Percentiles rank a stretch among this genome's conserved stretches.
Evolutionary conservation across 495 filamentous ascomycete species (phyloP).

Genomic region (Trichoderma virens): DNA sequence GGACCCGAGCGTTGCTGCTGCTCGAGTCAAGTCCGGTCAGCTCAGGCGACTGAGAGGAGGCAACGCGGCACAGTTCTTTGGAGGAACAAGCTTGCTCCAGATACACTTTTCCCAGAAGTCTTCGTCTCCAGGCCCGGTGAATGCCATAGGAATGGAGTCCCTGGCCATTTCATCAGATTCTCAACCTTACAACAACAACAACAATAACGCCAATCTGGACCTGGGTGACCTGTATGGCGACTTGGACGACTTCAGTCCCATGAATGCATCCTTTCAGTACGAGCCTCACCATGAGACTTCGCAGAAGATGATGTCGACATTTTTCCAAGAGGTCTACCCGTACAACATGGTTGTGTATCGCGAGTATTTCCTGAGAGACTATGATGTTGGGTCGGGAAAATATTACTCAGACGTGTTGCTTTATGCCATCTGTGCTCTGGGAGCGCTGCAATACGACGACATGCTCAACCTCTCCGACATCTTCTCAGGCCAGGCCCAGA

Average conservation of each 20-base stretch:
- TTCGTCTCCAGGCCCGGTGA: not conserved
- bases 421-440: constrained; percentile 27
- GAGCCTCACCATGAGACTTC: constrained; percentile 20
- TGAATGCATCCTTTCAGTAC: constrained; percentile 13
- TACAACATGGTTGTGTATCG: constrained; percentile 28
- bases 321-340: constrained; percentile 24
- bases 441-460: constrained; percentile 23
- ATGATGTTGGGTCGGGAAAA: constrained; percentile 21
- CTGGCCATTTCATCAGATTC: not conserved
- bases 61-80: constrained; percentile 23
- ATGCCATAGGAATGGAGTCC: not conserved
- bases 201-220: not conserved
- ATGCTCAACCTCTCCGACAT: constrained; percentile 22
- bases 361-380: constrained; percentile 26
- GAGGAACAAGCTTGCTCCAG: constrained; percentile 24
- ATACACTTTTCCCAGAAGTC: constrained; percentile 20
- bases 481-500: constrained; percentile 25
- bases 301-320: constrained; percentile 22
- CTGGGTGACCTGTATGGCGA: constrained; percentile 7
- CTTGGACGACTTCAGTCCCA: not conserved
- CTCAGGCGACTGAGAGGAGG: constrained; percentile 21
- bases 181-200: not conserved
- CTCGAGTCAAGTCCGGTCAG: constrained; percentile 19
- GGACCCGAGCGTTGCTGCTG: not conserved
- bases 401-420: constrained; percentile 28